A percentile compares a stretch with the other conserved stretches of the same genome.
Evolutionary conservation across 2,329 filamentous ascomycete species (phyloP).

Genomic region (Calonectria hongkongensis): DNA sequence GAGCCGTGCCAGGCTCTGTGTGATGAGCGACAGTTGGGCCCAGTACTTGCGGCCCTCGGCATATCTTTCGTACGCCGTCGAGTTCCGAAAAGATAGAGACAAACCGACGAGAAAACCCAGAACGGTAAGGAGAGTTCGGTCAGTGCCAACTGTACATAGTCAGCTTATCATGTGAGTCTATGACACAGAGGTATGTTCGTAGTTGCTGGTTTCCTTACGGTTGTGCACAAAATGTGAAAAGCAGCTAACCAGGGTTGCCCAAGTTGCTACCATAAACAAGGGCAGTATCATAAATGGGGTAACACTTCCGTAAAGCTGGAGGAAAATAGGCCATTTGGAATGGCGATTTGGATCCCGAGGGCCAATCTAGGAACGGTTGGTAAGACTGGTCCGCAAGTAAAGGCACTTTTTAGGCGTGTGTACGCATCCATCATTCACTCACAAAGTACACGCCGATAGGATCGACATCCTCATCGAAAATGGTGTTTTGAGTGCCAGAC

Average conservation of each 20-base stretch:
- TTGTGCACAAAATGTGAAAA: conserved; percentile 68
- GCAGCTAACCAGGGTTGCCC: conserved; percentile 79
- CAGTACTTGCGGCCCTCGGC: conserved; percentile 78
- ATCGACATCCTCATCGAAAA: neutral
- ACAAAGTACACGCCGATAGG: conserved; percentile 4
- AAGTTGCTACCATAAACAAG: conserved; percentile 75
- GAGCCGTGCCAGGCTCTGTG: conserved; percentile 81
- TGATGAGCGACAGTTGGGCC: conserved; percentile 75
- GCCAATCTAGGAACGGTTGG: conserved; percentile 57
- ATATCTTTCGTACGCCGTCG: conserved; percentile 84
- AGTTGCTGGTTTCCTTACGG: conserved; percentile 38
- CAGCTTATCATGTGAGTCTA: neutral
- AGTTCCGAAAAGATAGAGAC: conserved; percentile 82
- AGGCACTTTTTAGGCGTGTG: neutral
- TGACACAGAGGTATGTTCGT: no score
- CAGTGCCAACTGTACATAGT: conserved; percentile 44
- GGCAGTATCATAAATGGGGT: conserved; percentile 84
- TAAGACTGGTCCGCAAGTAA: no score
- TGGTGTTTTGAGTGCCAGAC: neutral
- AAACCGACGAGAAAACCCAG: conserved; percentile 87
- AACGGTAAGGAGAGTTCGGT: conserved; percentile 77
- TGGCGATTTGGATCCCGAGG: conserved; percentile 82
- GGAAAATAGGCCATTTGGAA: conserved; percentile 84
- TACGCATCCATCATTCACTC: neutral
- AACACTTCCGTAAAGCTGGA: conserved; percentile 84